Evolutionary conservation across 192 early-diverging fungal genomes (phyloP).

Genomic region (Backusella australiensis): DNA sequence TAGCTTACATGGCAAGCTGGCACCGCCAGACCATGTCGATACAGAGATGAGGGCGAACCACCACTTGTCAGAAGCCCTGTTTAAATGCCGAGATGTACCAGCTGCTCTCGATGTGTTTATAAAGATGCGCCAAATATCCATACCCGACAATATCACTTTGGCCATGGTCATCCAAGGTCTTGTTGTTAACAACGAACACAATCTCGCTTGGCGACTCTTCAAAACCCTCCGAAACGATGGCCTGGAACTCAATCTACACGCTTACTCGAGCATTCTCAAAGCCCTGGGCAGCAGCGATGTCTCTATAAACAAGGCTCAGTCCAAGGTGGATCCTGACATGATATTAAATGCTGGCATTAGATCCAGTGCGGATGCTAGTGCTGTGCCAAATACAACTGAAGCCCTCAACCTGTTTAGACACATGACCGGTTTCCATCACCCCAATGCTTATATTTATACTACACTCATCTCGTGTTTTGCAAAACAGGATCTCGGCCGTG

Average conservation of each 20-base stretch:
- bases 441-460: conserved; percentile 34
- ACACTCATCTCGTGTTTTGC: conserved; percentile 35
- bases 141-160: conserved; percentile 27
- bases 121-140: conserved; percentile 10
- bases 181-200: conserved; percentile 22
- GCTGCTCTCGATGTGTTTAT: conserved; percentile 21
- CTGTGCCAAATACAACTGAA: conserved; percentile 6
- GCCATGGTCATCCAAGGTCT: conserved; percentile 32
- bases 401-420: conserved; percentile 17
- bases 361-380: not conserved
- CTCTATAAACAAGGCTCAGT: not conserved
- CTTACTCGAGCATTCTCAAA: conserved; percentile 20
- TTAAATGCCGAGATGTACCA: conserved; percentile 26
- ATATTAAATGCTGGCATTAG: conserved; percentile 8
- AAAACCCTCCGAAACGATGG: conserved; percentile 3
- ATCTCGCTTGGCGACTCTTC: conserved; percentile 30
- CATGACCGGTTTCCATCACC: conserved; percentile 15
- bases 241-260: conserved; percentile 26
- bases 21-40: not conserved
- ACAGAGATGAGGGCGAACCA: conserved; percentile 5
- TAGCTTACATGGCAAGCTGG: not conserved
- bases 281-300: not conserved
- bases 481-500: conserved; percentile 17
- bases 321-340: not conserved
- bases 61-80: conserved; percentile 20